Percentiles rank a stretch among this genome's conserved stretches.
Evolutionary conservation across 805 yeast species (phyloP).

Genomic region (Saturnispora sanitii): DNA sequence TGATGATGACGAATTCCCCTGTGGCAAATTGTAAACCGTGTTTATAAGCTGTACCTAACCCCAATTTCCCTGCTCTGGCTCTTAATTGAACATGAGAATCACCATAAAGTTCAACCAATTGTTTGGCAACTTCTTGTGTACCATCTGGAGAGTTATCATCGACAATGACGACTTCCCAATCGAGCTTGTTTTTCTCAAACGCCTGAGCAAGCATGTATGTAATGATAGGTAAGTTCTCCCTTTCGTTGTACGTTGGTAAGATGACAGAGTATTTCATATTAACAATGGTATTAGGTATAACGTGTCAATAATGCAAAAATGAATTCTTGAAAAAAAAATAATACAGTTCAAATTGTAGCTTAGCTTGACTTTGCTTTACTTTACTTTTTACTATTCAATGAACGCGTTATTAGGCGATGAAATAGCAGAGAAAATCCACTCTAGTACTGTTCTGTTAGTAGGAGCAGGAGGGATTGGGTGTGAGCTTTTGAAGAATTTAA

Average conservation of each 20-base stretch:
- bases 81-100: slow-evolving; percentile 49
- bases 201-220: slow-evolving; percentile 61
- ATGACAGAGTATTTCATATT: slow-evolving; percentile 54
- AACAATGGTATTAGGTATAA: no score
- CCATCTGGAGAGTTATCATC: slow-evolving; percentile 80
- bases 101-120: slow-evolving; percentile 49
- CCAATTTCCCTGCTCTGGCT: slow-evolving; percentile 69
- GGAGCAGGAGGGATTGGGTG: slow-evolving; percentile 99
- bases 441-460: slow-evolving; percentile 60
- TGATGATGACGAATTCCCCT: slow-evolving; percentile 67
- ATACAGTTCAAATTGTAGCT: no score
- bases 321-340: background rate
- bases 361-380: no score
- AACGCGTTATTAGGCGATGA: slow-evolving; percentile 1
- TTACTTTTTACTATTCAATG: background rate
- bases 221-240: slow-evolving; percentile 57
- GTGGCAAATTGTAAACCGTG: slow-evolving; percentile 64
- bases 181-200: slow-evolving; percentile 42
- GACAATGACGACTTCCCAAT: slow-evolving; percentile 72
- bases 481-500: slow-evolving; percentile 73
- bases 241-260: slow-evolving; percentile 71
- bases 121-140: slow-evolving; percentile 61
- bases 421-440: slow-evolving; percentile 29
- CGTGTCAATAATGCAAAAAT: no score
- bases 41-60: slow-evolving; percentile 72